Conservation (phyloP, 306 rosid species). For the Rubus parviflorus region DNA sequence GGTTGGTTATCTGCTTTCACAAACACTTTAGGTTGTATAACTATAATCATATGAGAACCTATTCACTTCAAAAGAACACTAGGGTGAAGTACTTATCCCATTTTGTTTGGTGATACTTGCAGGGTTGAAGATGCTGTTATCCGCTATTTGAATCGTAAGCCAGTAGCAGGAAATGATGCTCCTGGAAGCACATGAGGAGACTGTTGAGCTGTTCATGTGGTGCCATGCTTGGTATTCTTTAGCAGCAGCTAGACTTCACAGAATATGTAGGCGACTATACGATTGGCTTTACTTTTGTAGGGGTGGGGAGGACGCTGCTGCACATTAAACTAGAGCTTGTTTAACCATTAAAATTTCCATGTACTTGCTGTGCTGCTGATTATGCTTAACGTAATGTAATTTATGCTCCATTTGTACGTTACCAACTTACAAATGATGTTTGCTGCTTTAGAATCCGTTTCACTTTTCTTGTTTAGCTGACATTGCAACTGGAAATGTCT, state of each 20-base stretch:
- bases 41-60: neutral
- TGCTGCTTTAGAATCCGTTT: neutral
- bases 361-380: conserved; percentile 24
- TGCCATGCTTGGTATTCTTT: conserved; percentile 7
- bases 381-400: conserved; percentile 29
- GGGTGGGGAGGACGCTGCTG: conserved; percentile 28
- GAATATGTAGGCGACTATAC: conserved; percentile 16
- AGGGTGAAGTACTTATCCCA: neutral
- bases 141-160: conserved; percentile 90
- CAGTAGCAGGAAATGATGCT: conserved; percentile 71
- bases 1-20: neutral
- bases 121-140: conserved; percentile 99
- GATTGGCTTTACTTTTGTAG: conserved; percentile 34
- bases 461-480: too few species aligned
- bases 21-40: neutral
- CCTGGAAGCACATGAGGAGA: conserved; percentile 76
- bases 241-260: conserved; percentile 1
- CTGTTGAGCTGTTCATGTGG: conserved; percentile 25
- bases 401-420: conserved; percentile 6
- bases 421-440: conserved; percentile 20
- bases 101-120: conserved; percentile 22
- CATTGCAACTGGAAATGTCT: neutral
- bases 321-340: conserved; percentile 14
- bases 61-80: neutral
- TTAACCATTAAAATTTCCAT: conserved; percentile 20